Percentiles rank a stretch among this genome's conserved stretches.
Conservation (phyloP, 2,329 filamentous ascomycete genomes). For the Pestalotiopsis sp. region DNA sequence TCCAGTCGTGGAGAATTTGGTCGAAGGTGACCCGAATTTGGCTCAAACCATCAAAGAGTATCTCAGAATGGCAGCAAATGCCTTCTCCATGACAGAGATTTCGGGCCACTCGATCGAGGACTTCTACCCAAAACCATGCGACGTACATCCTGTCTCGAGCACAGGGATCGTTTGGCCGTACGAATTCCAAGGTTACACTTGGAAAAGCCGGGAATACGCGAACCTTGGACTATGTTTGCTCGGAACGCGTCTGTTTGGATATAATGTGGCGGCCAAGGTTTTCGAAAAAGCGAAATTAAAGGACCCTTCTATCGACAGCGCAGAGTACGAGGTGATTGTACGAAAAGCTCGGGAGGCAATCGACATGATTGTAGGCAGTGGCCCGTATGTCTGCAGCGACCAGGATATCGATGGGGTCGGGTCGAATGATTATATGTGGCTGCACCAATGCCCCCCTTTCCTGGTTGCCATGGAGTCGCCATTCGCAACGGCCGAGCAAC, state of each 20-base stretch:
- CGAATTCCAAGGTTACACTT: background rate
- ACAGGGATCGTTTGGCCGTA: background rate
- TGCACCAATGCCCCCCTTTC: background rate
- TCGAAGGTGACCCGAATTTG: background rate
- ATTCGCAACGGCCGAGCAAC: background rate
- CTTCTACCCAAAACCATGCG: background rate
- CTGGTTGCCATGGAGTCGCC: background rate
- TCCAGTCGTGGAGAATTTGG: background rate
- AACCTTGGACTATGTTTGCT: background rate
- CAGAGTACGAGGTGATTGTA: background rate
- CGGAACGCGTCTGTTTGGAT: background rate
- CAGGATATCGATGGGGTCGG: background rate
- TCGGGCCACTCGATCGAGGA: conserved; percentile 1
- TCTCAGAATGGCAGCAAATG: background rate
- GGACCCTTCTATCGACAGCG: background rate
- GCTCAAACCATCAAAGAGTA: background rate
- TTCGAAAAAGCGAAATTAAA: background rate
- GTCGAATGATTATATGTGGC: conserved; percentile 3
- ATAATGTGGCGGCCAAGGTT: conserved; percentile 1
- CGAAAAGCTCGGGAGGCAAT: background rate
- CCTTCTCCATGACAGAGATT: background rate
- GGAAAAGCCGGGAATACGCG: conserved; percentile 2
- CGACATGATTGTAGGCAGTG: conserved; percentile 3
- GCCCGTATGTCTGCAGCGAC: background rate
- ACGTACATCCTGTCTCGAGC: background rate